These are phyloP conservation scores for Rhypophila decipiens DNA, from an alignment of 495 filamentous ascomycete species.

Conservation along the genomic window DNA sequence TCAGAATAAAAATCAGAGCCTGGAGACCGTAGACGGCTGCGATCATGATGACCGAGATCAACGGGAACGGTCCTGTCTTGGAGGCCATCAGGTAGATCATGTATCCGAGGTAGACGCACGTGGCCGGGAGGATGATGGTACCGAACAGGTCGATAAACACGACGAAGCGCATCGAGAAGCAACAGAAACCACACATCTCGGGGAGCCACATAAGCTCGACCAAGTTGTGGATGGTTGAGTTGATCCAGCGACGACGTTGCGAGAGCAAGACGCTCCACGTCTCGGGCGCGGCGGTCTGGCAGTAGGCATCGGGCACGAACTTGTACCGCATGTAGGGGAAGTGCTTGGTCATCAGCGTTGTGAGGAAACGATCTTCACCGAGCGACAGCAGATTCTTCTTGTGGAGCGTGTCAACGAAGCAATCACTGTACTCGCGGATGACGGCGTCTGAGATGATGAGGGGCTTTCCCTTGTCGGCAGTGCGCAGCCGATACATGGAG, in stretches of 20 bases:
- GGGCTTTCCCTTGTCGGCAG: constrained; percentile 84
- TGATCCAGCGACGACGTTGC: constrained; percentile 96
- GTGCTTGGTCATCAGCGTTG: constrained; percentile 95
- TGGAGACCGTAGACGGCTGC: constrained; percentile 93
- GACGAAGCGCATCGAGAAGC: constrained; percentile 97
- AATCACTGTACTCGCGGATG: constrained; percentile 81
- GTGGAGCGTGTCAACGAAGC: constrained; percentile 87
- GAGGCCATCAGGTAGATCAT: constrained; percentile 75
- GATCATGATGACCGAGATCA: constrained; percentile 82
- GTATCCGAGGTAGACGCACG: constrained; percentile 83
- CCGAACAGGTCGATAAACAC: constrained; percentile 93
- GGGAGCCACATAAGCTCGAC: constrained; percentile 79
- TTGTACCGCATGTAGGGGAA: constrained; percentile 95
- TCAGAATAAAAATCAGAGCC: constrained; percentile 90
- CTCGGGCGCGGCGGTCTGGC: constrained; percentile 87
- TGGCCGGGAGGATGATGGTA: constrained; percentile 88
- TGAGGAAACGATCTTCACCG: constrained; percentile 95
- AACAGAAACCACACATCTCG: constrained; percentile 97
- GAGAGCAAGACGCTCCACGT: constrained; percentile 89
- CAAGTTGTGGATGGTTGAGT: constrained; percentile 95
- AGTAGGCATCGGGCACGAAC: constrained; percentile 88
- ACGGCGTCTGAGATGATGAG: constrained; percentile 86
- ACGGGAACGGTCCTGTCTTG: constrained; percentile 67
- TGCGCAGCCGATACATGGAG: constrained; percentile 95
- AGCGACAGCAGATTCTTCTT: constrained; percentile 96